A percentile compares a stretch with the other conserved stretches of the same genome.
Conservation (phyloP, 192 early-diverging fungal species). For the Backusella morwellensis region DNA sequence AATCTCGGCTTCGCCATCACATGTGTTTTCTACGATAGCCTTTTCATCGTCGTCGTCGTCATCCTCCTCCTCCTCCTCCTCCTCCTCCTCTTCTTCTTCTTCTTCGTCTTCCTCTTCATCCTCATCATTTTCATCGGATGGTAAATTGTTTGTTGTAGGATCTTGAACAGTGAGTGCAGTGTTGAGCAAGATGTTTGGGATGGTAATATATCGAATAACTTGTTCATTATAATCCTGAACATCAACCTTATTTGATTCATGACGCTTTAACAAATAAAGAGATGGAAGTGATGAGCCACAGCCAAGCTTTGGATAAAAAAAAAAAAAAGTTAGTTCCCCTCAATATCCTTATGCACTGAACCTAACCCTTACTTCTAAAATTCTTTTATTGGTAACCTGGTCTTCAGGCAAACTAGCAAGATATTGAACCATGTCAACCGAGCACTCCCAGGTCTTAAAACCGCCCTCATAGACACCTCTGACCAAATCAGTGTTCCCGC, state of each 20-base stretch:
- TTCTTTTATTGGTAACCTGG: conserved; percentile 40
- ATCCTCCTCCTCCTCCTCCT: conserved; percentile 32
- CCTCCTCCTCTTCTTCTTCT: neutral
- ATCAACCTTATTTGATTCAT: conserved; percentile 54
- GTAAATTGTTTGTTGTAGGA: conserved; percentile 2
- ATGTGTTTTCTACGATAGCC: conserved; percentile 18
- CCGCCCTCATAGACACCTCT: conserved; percentile 93
- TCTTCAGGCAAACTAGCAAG: conserved; percentile 44
- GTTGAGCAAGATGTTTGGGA: conserved; percentile 91
- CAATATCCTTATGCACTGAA: neutral
- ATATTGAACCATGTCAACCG: conserved; percentile 79
- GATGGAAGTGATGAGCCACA: conserved; percentile 89
- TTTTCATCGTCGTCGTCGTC: conserved; percentile 34
- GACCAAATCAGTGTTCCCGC: conserved; percentile 71
- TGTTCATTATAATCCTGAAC: conserved; percentile 95
- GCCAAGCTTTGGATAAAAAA: conserved; percentile 62
- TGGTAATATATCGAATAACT: conserved; percentile 82
- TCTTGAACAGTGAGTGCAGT: conserved; percentile 47
- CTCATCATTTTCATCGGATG: conserved; percentile 21
- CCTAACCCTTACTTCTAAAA: conserved; percentile 47
- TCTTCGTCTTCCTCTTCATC: conserved; percentile 24
- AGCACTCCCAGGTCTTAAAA: conserved; percentile 98
- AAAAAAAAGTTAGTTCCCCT: no score
- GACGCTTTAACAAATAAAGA: conserved; percentile 66
- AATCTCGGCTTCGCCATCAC: conserved; percentile 44